These are phyloP conservation scores for Logfia minima DNA, from an alignment of 129 eudicot genomes.

Conservation along the genomic window DNA sequence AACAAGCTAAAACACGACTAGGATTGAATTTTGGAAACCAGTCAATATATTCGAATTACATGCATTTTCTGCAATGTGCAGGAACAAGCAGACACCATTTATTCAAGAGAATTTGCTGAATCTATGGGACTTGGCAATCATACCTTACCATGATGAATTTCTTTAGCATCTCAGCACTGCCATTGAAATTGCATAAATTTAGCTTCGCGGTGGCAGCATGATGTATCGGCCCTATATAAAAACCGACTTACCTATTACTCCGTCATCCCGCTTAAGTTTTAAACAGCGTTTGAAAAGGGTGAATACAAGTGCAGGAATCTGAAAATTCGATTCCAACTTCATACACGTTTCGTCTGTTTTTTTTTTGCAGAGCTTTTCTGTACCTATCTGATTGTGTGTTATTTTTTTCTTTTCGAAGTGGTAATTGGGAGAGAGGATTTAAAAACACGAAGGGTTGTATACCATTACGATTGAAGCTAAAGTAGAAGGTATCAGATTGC, in stretches of 20 bases:
- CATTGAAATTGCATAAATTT: slow-evolving; percentile 6
- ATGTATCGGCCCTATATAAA: not conserved
- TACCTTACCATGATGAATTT: slow-evolving; percentile 56
- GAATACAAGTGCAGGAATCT: slow-evolving; percentile 4
- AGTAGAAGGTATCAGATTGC: not conserved
- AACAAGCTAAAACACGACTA: slow-evolving; percentile 1
- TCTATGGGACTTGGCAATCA: slow-evolving; percentile 85
- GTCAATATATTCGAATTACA: not conserved
- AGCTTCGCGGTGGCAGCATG: not conserved
- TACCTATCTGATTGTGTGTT: not conserved
- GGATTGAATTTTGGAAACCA: slow-evolving; percentile 1
- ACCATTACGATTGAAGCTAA: not conserved
- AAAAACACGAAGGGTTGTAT: not conserved
- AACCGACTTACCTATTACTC: not conserved
- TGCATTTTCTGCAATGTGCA: slow-evolving; percentile 30
- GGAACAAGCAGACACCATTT: slow-evolving; percentile 83
- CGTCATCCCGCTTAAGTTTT: not conserved
- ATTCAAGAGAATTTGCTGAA: slow-evolving; percentile 76
- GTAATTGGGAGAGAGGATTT: not conserved
- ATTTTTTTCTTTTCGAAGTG: not conserved
- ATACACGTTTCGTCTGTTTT: not conserved
- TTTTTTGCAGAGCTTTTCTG: not conserved
- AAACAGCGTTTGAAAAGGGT: not conserved
- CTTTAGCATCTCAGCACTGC: not conserved
- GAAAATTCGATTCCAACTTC: not conserved